phyloP scores from a whole-genome alignment of 2,329 filamentous ascomycete species.

The Tolypocladium inflatum region DNA sequence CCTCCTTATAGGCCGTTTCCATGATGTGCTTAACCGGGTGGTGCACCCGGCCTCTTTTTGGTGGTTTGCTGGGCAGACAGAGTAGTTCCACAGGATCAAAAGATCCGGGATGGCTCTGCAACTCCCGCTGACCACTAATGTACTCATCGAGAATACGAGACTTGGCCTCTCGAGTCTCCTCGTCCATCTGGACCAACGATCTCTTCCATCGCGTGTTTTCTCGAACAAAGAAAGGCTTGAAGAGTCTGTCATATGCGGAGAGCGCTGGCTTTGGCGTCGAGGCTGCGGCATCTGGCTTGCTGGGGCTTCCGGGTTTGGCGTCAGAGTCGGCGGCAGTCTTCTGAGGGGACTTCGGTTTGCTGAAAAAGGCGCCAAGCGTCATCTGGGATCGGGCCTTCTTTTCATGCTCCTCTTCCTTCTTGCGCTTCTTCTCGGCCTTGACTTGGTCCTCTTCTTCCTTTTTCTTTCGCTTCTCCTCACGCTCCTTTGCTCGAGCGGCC shows the following conservation, averaged over 20 bases:
- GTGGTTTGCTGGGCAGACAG: slow-evolving; percentile 27
- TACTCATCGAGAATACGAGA: slow-evolving; percentile 43
- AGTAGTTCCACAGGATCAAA: slow-evolving; percentile 40
- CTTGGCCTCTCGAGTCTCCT: slow-evolving; percentile 43
- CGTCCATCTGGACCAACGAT: slow-evolving; percentile 46
- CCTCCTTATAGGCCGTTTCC: slow-evolving; percentile 39
- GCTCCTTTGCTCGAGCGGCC: slow-evolving; percentile 24
- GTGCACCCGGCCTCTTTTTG: slow-evolving; percentile 35
- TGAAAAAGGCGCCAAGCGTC: slow-evolving; percentile 39
- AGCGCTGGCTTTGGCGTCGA: slow-evolving; percentile 8
- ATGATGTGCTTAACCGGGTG: slow-evolving; percentile 54
- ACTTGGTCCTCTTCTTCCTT: slow-evolving; percentile 30
- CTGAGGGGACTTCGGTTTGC: slow-evolving; percentile 26
- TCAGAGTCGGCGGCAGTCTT: slow-evolving; percentile 26
- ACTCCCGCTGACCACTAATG: slow-evolving; percentile 30
- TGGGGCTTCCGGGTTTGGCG: slow-evolving; percentile 17
- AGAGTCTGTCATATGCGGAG: slow-evolving; percentile 58
- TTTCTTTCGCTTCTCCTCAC: slow-evolving; percentile 29
- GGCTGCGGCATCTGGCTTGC: slow-evolving; percentile 14
- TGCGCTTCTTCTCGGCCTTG: slow-evolving; percentile 34
- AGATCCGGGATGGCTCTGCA: slow-evolving; percentile 18
- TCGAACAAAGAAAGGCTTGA: slow-evolving; percentile 74
- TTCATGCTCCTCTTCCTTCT: slow-evolving; percentile 40
- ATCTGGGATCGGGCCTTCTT: slow-evolving; percentile 40
- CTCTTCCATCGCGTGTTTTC: slow-evolving; percentile 63